phyloP scores from a whole-genome alignment of 768 basidiomycete genomes.

The Punctularia strigosozonata region DNA sequence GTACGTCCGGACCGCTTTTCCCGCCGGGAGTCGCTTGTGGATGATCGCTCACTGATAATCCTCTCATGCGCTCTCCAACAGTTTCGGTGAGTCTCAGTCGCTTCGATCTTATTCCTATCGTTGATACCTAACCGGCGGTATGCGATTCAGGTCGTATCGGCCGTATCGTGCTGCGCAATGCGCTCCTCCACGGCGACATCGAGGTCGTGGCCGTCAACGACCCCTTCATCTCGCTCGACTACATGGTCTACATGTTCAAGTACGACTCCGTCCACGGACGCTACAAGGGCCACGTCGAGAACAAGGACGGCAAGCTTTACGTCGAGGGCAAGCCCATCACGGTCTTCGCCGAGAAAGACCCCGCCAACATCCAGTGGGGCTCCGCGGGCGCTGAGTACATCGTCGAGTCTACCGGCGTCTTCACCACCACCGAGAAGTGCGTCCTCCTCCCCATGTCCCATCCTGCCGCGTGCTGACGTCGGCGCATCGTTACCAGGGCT shows the following conservation, averaged over 20 bases:
- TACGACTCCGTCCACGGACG: conserved; percentile 89
- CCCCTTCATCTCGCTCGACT: conserved; percentile 93
- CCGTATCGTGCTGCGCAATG: conserved; percentile 96
- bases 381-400: conserved; percentile 80
- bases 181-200: conserved; percentile 60
- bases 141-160: conserved; percentile 81
- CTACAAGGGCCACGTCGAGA: conserved; percentile 76
- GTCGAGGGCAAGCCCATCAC: conserved; percentile 70
- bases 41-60: not conserved
- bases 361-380: conserved; percentile 76
- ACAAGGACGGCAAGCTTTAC: conserved; percentile 81
- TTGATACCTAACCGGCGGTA: not conserved
- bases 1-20: conserved; percentile 31
- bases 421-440: conserved; percentile 90
- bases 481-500: conserved; percentile 38
- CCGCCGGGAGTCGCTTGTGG: not conserved
- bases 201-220: conserved; percentile 94
- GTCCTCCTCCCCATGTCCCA: conserved; percentile 3
- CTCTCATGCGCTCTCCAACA: conserved; percentile 14
- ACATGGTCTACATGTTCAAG: conserved; percentile 99
- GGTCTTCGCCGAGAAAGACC: conserved; percentile 81
- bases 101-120: not conserved
- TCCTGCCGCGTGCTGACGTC: not conserved
- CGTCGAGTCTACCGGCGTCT: conserved; percentile 97
- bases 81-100: conserved; percentile 55